Evolutionary conservation across 139 green algal species (phyloP), one percentile per base, ranked within the genome.

Genomic region (Coccomyxa sp.): DNA sequence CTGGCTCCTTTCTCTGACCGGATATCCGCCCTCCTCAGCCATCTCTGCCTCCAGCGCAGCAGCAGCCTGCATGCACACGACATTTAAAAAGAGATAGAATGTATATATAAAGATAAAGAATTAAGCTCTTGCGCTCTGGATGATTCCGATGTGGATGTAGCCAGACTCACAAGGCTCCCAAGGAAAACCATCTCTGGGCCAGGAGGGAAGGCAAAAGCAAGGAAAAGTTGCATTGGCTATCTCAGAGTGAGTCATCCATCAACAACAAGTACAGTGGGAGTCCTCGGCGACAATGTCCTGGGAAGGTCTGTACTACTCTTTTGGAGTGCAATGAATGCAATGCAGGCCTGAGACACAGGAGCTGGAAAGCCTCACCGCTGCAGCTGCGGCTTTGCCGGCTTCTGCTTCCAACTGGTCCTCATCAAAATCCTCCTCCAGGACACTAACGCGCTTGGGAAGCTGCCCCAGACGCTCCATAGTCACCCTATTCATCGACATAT

Each of bases 371-470:
- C 27, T 31, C 14, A 77, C 10, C 0, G 27, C 14, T 27, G 80
- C 80, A 60, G 67, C 79, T 66, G 79, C 13, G 15, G 75, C 80
- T 14, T 27, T n/a, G 16, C 76, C 78, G 15, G 32, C 78, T 27
- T 85, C 82, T 32, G 81, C 80, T 74, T 84, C 82, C 31, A 81
- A 18, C n/a, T 58, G 71, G 13, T 81, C 76, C 89, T 94, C 90
- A 30, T 97, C 91, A 81, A 97, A 95, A 79, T 97, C 93, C 32
- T 94, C 93, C 16, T 96, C 92, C 85, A 98, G 83, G 63, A 92
- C 89, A 31, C 88, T 94, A 1, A 93, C 82, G 58, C 94, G 89
- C 63, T 90, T 88, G 81, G 95, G 90, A 59, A 98, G 89, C 82
- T 92, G 84, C 14, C 87, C 88, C 15, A 87, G 77, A 45, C 85